phyloP scores from a whole-genome alignment of 768 basidiomycete species.

The Boletus bicolor region DNA sequence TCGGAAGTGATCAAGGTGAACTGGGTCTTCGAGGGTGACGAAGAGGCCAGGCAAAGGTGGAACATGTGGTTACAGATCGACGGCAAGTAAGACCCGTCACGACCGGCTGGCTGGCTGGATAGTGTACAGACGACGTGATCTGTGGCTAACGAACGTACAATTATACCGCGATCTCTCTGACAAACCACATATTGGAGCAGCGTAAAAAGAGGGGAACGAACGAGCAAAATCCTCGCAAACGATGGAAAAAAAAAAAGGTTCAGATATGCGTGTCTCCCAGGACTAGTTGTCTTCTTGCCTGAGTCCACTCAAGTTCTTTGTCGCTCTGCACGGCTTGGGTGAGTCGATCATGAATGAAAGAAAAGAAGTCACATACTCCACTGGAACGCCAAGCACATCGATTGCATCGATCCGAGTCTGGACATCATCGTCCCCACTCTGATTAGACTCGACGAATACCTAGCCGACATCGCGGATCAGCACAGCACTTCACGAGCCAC shows the following conservation, averaged over 20 bases:
- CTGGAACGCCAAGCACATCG: conserved; percentile 59
- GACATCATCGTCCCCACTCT: conserved; percentile 52
- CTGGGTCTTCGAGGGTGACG: conserved; percentile 75
- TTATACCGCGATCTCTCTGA: not conserved
- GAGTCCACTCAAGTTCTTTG: conserved; percentile 39
- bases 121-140: conserved; percentile 1
- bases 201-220: not conserved
- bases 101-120: not conserved
- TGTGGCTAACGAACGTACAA: conserved; percentile 3
- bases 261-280: not conserved
- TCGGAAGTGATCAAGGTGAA: conserved; percentile 72
- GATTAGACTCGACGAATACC: conserved; percentile 71
- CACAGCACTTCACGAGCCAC: not conserved
- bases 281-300: conserved; percentile 31
- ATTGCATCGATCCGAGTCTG: conserved; percentile 62
- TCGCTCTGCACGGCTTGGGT: conserved; percentile 25
- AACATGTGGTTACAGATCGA: conserved; percentile 83
- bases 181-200: not conserved
- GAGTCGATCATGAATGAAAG: not conserved
- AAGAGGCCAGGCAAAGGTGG: conserved; percentile 71
- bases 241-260: not conserved
- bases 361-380: conserved; percentile 44
- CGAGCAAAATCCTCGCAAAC: not conserved
- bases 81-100: conserved; percentile 45
- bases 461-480: conserved; percentile 24